Evolutionary conservation across 2,329 filamentous ascomycete genomes (phyloP).

Genomic region (Fusarium concolor): DNA sequence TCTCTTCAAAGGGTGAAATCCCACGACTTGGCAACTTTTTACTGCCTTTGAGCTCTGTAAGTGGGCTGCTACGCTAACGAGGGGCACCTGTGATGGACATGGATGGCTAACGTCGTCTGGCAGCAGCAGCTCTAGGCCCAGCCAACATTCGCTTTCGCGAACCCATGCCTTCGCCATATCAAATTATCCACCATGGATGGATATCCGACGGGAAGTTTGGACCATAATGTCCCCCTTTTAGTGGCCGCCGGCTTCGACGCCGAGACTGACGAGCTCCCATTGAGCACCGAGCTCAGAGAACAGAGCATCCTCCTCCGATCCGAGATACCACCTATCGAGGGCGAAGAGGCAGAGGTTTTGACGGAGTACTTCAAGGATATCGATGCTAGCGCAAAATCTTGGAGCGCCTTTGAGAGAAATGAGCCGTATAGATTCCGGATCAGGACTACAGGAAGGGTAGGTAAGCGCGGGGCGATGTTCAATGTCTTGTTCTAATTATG

Average conservation of each 20-base stretch:
- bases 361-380: slow-evolving; percentile 73
- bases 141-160: slow-evolving; percentile 32
- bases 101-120: slow-evolving; percentile 41
- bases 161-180: slow-evolving; percentile 39
- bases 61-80: slow-evolving; percentile 43
- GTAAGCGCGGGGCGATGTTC: slow-evolving; percentile 47
- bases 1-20: neutral
- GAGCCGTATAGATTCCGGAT: slow-evolving; percentile 73
- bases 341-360: slow-evolving; percentile 73
- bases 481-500: slow-evolving; percentile 45
- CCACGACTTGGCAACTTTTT: neutral
- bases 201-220: slow-evolving; percentile 82
- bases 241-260: slow-evolving; percentile 79
- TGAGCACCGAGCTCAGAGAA: slow-evolving; percentile 66
- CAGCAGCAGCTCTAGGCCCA: slow-evolving; percentile 38
- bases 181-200: slow-evolving; percentile 72
- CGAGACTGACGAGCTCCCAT: slow-evolving; percentile 55
- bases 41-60: slow-evolving; percentile 36
- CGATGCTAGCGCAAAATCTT: slow-evolving; percentile 73
- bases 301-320: slow-evolving; percentile 74
- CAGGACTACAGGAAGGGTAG: slow-evolving; percentile 82
- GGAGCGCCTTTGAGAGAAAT: slow-evolving; percentile 69
- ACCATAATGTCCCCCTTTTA: slow-evolving; percentile 87
- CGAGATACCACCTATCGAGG: slow-evolving; percentile 74
- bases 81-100: slow-evolving; percentile 43